These are phyloP conservation scores for Xylaria arbuscula DNA, from an alignment of 2,329 filamentous ascomycete genomes.

Conservation along the genomic window DNA sequence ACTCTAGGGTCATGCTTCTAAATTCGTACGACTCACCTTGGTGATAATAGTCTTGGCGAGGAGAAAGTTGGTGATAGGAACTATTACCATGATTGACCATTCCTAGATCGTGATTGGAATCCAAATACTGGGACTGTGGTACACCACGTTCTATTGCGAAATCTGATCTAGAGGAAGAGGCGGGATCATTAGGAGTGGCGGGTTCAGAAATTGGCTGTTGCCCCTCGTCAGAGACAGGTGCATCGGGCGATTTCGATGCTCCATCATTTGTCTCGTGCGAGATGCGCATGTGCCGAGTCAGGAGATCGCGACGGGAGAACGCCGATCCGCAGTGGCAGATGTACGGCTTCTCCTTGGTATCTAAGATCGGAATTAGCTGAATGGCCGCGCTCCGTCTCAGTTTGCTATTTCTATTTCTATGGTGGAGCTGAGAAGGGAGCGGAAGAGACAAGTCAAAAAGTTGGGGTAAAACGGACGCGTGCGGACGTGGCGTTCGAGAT, in stretches of 20 bases:
- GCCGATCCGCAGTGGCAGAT: constrained; percentile 58
- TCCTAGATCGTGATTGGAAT: constrained; percentile 40
- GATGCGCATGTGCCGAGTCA: constrained; percentile 59
- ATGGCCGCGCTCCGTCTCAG: constrained; percentile 21
- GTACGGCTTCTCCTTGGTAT: constrained; percentile 62
- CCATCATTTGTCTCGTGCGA: constrained; percentile 50
- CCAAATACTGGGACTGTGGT: constrained; percentile 43
- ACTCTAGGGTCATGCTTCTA: constrained; percentile 6
- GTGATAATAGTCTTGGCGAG: constrained; percentile 45
- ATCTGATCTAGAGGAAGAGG: constrained; percentile 50
- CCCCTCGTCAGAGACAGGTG: constrained; percentile 46
- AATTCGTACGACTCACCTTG: constrained; percentile 43
- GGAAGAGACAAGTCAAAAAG: constrained; percentile 37
- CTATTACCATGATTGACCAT: constrained; percentile 41
- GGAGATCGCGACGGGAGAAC: constrained; percentile 58
- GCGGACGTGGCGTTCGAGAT: constrained; percentile 59
- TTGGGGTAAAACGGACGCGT: constrained; percentile 56
- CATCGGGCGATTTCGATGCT: constrained; percentile 47
- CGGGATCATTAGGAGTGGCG: constrained; percentile 47
- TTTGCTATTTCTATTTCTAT: constrained; percentile 24
- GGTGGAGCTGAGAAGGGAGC: constrained; percentile 39
- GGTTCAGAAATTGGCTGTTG: constrained; percentile 46
- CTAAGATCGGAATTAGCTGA: constrained; percentile 45
- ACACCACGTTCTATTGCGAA: constrained; percentile 48
- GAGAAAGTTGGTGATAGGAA: constrained; percentile 44